Evolutionary conservation across 768 basidiomycete species (phyloP).

Genomic region (Amanita rubescens): DNA sequence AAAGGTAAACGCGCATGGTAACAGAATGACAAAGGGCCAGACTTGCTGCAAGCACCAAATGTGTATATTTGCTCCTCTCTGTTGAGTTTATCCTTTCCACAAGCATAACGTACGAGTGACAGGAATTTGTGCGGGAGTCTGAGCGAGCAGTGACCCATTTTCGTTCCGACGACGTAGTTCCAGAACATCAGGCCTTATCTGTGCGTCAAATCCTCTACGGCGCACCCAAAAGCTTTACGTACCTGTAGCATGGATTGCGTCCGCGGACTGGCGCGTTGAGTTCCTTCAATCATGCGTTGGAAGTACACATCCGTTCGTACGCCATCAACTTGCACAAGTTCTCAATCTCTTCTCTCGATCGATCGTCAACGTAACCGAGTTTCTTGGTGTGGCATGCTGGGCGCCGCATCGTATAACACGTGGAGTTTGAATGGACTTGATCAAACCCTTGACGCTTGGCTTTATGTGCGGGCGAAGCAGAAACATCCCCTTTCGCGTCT

Average conservation of each 20-base stretch:
- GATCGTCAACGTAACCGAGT: conserved; percentile 87
- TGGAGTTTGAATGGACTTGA: conserved; percentile 99
- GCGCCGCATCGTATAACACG: conserved; percentile 95
- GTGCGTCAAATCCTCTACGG: conserved; percentile 2
- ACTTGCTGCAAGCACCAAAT: too few relatives aligned
- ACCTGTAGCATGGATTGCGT: conserved; percentile 97
- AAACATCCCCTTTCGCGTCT: conserved; percentile 76
- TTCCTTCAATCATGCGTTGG: conserved; percentile 77
- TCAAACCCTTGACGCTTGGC: conserved; percentile 93
- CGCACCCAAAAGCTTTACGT: conserved; percentile 16
- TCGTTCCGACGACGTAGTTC: conserved; percentile 79
- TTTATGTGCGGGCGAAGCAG: conserved; percentile 91
- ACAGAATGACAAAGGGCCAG: too few relatives aligned
- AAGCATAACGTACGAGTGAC: too few relatives aligned
- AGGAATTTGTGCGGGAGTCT: too few relatives aligned
- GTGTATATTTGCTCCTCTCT: too few relatives aligned
- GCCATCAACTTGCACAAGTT: conserved; percentile 87
- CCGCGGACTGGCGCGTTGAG: conserved; percentile 73
- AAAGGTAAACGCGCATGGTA: too few relatives aligned
- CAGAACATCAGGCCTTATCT: conserved; percentile 79
- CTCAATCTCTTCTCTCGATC: conserved; percentile 97
- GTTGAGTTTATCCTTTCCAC: too few relatives aligned
- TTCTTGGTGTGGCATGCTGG: conserved; percentile 99
- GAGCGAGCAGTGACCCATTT: conserved; percentile 76
- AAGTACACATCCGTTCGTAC: conserved; percentile 91